Evolutionary conservation across 2,329 filamentous ascomycete species (phyloP), one percentile per base, ranked within the genome.

Genomic region (Juglanconis juglandina): DNA sequence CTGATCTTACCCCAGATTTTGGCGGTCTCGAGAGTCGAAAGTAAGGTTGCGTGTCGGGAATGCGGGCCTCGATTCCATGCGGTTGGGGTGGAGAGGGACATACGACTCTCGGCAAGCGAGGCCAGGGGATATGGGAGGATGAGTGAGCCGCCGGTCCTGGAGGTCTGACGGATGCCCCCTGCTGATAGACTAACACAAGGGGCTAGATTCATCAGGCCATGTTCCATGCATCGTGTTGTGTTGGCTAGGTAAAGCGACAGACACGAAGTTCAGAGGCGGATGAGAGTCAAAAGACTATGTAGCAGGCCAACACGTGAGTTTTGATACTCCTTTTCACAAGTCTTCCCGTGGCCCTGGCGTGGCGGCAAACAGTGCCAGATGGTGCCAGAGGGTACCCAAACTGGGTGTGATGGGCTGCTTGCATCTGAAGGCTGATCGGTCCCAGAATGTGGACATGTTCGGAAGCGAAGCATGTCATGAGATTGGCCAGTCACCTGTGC

Each of bases 11-110:
- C 61, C 61, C 61, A 53, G 61, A 54, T 63, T 63, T 35, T 53
- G 17, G 56, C 35, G 48, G 30, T 41, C 13, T 53, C 48, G 33
- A 35, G 35, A 17, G 5, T 32, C 48, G 7, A 49, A 44, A 24
- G 24, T 24, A 24, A 24, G 24, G 39, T 10, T 24, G 46, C 41
- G 39, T 32, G 48, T 53, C 61, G 61, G 61, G 52, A 56, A 42
- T 17, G 41, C 61, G 61, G 61, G 58, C 61, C 61, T 60, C n/a
- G 3, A 47, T 63, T 58, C 61, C 61, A 57, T 51, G 49, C 61
- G 55, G 61, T 56, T 54, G 53, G 58, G 53, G 54, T 53, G 58
- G 52, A 55, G 37, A 50, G 35, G 24, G 13, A 9, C 51, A 44
- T 49, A 44, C 44, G 44, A 34, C 34, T 32, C 17, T 37, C 30